Evolutionary conservation across 805 yeast species (phyloP).

Genomic region (Candida nitratophila): DNA sequence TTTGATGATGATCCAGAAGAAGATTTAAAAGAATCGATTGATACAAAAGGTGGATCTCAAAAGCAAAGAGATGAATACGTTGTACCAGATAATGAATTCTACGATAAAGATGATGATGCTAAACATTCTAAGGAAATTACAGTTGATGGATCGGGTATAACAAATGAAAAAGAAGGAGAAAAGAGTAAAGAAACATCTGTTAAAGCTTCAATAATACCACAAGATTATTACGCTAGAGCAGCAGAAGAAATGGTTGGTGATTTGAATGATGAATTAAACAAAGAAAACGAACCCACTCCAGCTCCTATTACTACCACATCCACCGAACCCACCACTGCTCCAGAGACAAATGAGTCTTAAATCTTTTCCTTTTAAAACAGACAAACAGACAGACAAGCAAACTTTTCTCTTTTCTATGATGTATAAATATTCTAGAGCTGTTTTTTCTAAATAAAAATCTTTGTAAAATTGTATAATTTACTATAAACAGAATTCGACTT

Average conservation of each 20-base stretch:
- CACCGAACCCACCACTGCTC: background rate
- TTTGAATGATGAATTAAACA: slow-evolving; percentile 14
- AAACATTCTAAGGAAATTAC: slow-evolving; percentile 16
- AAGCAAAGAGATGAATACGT: slow-evolving; percentile 71
- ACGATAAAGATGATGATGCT: slow-evolving; percentile 52
- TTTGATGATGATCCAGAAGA: slow-evolving; percentile 75
- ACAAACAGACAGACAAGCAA: no score
- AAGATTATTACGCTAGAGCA: slow-evolving; percentile 17
- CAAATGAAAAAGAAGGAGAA: background rate
- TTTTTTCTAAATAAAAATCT: no score
- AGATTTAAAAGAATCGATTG: slow-evolving; percentile 71
- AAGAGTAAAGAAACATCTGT: no score
- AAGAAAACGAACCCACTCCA: slow-evolving; percentile 10
- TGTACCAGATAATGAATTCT: slow-evolving; percentile 72
- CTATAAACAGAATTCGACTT: no score
- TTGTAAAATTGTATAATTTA: no score
- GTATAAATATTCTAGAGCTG: no score
- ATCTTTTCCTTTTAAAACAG: no score
- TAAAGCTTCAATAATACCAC: background rate
- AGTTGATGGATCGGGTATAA: slow-evolving; percentile 8
- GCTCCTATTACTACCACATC: no score
- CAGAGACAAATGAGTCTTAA: background rate
- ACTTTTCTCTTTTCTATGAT: no score
- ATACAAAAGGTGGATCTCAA: slow-evolving; percentile 87
- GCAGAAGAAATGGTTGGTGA: slow-evolving; percentile 23